Base-by-base conservation (phyloP, 164 flowering plant genomes). In the Kalanchoe fedtschenkoi region DNA sequence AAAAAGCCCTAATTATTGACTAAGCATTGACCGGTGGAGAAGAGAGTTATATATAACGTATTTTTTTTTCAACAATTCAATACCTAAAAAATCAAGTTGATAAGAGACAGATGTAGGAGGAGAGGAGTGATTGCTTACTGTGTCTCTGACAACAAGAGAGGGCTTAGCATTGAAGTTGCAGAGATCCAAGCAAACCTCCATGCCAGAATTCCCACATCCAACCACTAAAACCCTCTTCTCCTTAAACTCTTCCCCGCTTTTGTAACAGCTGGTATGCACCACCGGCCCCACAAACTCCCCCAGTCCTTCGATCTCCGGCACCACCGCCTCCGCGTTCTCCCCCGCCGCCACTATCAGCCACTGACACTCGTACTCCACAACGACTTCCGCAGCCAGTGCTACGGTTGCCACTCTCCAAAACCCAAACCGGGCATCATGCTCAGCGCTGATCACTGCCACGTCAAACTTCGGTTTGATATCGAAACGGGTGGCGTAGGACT, bases 141-240 rank as follows among this genome's bases (percentile, higher is more conserved):
- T 51, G 62, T 86, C 88, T 66, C 96, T 75, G 42, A 90, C 92
- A 2, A 83, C 97, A 47, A 93, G 79, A 11, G 87, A 76, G 0
- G 99, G 99, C 14, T 51, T 38, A 56, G 97, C 92, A 67, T 78
- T 72, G 70, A 74, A 68, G 79, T 84, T 76, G 75, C 85, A 85
- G 41, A 93, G 95, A 76, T 93, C 98, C 72, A 93, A 80, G 61
- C 95, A 81, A 7, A 93, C 86, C 65, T 93, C 97, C 98, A 93
- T 93, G 44, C 98, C 98, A 5, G 97, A 93, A 69, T 93, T 92
- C 5, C 98, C 98, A 72, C 96, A 87, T 0, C 98, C 97, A 39
- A 92, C 89, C 3, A 92, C 96, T 76, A 88, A 72, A 46, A 93
- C 96, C 22, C 46, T 75, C 75, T 85, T 82, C 62, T 76, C 86